Evolutionary conservation across 169 alveolate species (phyloP).

Genomic region (Amoebophrya sp.): DNA sequence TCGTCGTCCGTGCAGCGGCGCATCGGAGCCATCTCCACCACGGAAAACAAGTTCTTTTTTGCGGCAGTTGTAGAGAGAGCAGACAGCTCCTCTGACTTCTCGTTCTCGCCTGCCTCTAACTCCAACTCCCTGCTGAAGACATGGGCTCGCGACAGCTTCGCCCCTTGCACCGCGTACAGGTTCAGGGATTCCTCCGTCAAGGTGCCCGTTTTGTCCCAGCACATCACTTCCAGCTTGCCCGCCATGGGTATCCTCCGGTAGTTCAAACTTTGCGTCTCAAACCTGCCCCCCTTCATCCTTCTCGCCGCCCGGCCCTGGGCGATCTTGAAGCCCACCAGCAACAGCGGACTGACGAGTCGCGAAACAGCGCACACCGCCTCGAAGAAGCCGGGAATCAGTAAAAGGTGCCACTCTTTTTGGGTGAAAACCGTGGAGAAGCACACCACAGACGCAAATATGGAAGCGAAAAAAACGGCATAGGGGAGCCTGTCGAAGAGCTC

Average conservation of each 20-base stretch:
- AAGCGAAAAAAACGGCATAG: neutral
- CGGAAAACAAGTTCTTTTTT: neutral
- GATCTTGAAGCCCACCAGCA: neutral
- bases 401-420: neutral
- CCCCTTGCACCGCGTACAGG: neutral
- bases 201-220: constrained; percentile 13
- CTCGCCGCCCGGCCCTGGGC: neutral
- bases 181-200: constrained; percentile 3
- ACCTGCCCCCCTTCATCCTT: neutral
- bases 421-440: neutral
- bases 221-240: neutral
- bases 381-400: neutral
- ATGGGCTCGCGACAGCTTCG: neutral
- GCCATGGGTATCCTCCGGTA: constrained; percentile 5
- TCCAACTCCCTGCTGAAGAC: neutral
- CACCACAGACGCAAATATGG: neutral
- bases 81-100: neutral
- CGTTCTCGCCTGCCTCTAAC: neutral
- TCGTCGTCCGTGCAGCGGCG: neutral
- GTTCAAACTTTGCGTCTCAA: neutral
- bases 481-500: neutral
- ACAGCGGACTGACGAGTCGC: neutral
- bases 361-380: neutral
- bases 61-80: neutral
- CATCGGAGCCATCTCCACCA: neutral